Evolutionary conservation across 2,329 filamentous ascomycete genomes (phyloP), one percentile per base, ranked within the genome.

Genomic region (Xylariaceae sp.): DNA sequence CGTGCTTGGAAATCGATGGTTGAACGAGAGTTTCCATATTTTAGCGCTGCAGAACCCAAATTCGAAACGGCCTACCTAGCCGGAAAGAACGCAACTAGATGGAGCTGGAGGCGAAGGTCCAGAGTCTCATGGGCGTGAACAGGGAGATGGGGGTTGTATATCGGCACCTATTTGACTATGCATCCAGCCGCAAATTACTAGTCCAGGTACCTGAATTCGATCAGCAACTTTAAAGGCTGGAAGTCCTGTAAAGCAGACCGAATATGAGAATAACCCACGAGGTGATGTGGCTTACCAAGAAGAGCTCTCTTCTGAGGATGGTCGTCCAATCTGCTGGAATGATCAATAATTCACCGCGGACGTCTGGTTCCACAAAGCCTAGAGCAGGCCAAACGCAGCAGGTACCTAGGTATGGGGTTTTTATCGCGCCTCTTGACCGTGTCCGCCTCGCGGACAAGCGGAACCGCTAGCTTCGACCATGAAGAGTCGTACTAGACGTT

Each of bases 81-180:
- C 87, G 92, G 49, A 96, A 96, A 73, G 92, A 96, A 69, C 88
- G 83, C 20, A 89, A 89, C 4, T 93, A 96, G 53, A 82, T 85
- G 23, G 85, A 84, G 1, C 79, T 96, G 10, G 88, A 91, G 68
- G 81, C 84, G 51, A 82, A 87, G 58, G 89, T 93, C 21, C 77
- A 86, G 51, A 80, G 84, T 20, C 81, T 96, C n/a, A 83, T 88
- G 56, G 79, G 81, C 14, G 84, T 82, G 20, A 88, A 93, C 57
- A 82, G 89, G 53, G 83, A 89, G 64, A 91, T 96, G 86, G 88
- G 84, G 73, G 85, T 81, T 49, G 82, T 85, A 0, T 92, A 96
- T 64, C 76, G 86, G 62, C 79, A 77, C 29, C 81, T 93, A 20
- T 85, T 89, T 59, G 83, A 90, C 60, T 82, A 81, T 40, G 81